These are phyloP conservation scores for Erigeron philadelphicus DNA, from an alignment of 140 eudicot genomes.

Conservation along the genomic window DNA sequence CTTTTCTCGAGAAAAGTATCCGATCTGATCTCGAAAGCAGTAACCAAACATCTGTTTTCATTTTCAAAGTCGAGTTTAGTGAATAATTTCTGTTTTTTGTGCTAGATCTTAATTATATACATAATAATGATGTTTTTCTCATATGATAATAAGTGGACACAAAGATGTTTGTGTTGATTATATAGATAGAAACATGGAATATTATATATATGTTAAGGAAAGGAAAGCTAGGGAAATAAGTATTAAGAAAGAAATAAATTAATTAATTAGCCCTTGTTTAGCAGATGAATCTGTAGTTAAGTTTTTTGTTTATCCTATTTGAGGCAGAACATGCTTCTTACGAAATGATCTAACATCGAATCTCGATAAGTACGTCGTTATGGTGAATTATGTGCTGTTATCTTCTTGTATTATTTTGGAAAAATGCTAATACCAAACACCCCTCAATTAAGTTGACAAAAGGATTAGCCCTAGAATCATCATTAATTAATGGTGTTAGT, in stretches of 20 bases:
- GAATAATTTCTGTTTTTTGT: too few relatives aligned
- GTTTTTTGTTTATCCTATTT: conserved; percentile 28
- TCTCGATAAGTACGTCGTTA: not conserved
- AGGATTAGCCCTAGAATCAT: conserved; percentile 20
- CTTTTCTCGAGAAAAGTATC: not conserved
- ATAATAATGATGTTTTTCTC: not conserved
- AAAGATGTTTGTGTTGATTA: too few relatives aligned
- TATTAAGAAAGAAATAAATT: not conserved
- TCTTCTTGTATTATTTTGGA: conserved; percentile 3
- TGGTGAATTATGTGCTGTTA: conserved; percentile 5
- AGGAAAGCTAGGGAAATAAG: not conserved
- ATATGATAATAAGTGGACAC: not conserved
- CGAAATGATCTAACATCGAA: conserved; percentile 19
- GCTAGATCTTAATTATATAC: too few relatives aligned
- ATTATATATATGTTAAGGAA: not conserved
- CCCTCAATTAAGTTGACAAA: conserved; percentile 26
- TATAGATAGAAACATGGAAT: too few relatives aligned
- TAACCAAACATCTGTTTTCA: not conserved
- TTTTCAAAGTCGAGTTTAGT: not conserved
- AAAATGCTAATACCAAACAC: conserved; percentile 27
- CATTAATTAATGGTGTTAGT: conserved; percentile 21
- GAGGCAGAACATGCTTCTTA: conserved; percentile 33
- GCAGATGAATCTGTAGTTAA: conserved; percentile 6
- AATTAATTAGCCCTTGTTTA: not conserved
- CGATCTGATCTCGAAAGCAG: not conserved